These are phyloP conservation scores for Rhizopus sp. DNA, from an alignment of 371 early-diverging fungal species.

Conservation along the genomic window DNA sequence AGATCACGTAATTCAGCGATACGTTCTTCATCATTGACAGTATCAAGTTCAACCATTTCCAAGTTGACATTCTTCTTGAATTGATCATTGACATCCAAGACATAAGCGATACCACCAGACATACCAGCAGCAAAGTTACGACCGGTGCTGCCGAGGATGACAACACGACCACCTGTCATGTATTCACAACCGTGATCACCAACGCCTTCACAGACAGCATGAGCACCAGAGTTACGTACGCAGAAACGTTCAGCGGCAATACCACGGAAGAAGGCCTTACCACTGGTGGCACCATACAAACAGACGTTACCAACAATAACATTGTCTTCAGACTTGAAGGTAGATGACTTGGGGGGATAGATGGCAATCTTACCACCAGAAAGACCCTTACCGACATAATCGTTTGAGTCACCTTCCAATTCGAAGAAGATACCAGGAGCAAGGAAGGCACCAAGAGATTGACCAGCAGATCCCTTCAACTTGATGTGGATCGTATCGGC, in stretches of 20 bases:
- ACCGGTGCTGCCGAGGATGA: constrained; percentile 84
- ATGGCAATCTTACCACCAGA: constrained; percentile 90
- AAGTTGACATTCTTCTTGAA: constrained; percentile 76
- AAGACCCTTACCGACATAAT: constrained; percentile 98
- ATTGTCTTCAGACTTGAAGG: constrained; percentile 84
- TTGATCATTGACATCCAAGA: constrained; percentile 63
- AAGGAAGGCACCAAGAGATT: constrained; percentile 94
- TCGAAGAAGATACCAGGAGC: constrained; percentile 90
- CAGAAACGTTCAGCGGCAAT: constrained; percentile 97
- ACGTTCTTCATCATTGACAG: constrained; percentile 78
- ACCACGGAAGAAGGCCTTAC: constrained; percentile 91
- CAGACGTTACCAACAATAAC: constrained; percentile 96
- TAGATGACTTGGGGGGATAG: constrained; percentile 80
- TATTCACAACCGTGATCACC: constrained; percentile 99
- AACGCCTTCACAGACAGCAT: constrained; percentile 94
- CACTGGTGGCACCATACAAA: constrained; percentile 95
- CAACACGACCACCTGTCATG: constrained; percentile 93
- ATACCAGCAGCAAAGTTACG: constrained; percentile 96
- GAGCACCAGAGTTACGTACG: constrained; percentile 96
- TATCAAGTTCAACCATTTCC: constrained; percentile 89
- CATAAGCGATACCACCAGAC: constrained; percentile 93
- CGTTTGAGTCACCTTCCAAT: constrained; percentile 97
- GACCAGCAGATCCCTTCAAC: constrained; percentile 94
- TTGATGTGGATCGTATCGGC: constrained; percentile 83
- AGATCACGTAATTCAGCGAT: constrained; percentile 72